Evolutionary conservation across 345 rosid genomes (phyloP), one percentile per base, ranked within the genome.

Genomic region (Laguncularia racemosa): DNA sequence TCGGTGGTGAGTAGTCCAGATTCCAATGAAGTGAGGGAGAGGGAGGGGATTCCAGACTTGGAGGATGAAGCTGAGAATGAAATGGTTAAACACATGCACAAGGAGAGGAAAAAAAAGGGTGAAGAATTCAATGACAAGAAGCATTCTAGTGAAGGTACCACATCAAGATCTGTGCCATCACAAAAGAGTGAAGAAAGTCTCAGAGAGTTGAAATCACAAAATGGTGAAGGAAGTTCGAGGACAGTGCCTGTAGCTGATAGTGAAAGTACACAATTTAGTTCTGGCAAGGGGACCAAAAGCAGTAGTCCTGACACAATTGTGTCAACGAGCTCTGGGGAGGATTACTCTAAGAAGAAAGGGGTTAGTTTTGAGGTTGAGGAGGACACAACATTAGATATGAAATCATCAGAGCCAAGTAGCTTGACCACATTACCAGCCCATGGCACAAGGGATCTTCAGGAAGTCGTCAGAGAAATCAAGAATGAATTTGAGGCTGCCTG

Each of bases 41-140:
- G 95, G 59, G 98, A 92, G 77, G 95, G 96, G 56, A 89, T 92
- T 64, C 98, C 96, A 45, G 96, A 89, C n/a, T 66, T 92, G 71
- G 98, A 92, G 76, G 96, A 92, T 40, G 98, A 89, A 61, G 80
- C 87, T 3, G 92, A 91, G 76, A 76, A 75, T 3, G 88, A 82
- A 72, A 82, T 67, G 57, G 60, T 65, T 44, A 86, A 77, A 52
- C 72, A 73, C n/a, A 57, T 66, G 46, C 57, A 64, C 46, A 76
- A 65, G 51, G 76, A 74, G 64, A 73, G 47, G 50, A 77, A 62
- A 65, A 64, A 46, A 67, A 56, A 46, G 4, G 78, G 79, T 2
- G 73, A 73, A 55, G 58, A 62, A 10, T 71, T 70, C 15, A 72
- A 69, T 56, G 57, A 69, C 43, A 73, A 43, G 43, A 72, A 52